phyloP scores from a whole-genome alignment of 345 rosid species.

The Euphorbia tirucalli region DNA sequence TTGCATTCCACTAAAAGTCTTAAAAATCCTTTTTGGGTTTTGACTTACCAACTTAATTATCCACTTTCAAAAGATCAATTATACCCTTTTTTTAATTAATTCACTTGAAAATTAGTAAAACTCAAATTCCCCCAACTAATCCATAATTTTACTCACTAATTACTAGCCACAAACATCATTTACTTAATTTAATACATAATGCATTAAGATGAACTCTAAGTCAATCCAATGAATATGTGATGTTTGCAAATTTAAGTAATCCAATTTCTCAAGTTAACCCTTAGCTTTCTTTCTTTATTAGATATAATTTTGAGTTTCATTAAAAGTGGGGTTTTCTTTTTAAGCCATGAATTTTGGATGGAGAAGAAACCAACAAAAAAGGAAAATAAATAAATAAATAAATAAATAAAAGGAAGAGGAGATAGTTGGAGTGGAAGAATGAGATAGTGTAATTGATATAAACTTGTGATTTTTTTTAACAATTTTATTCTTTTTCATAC shows the following conservation, averaged over 20 bases:
- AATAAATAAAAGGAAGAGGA: no score
- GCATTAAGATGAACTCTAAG: not conserved
- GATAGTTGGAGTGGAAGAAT: conserved; percentile 12
- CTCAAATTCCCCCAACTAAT: no score
- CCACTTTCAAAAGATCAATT: not conserved
- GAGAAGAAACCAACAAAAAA: not conserved
- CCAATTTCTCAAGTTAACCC: conserved; percentile 7
- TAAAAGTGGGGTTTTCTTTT: not conserved
- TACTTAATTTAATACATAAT: not conserved
- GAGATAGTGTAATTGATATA: not conserved
- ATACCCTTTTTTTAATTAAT: not conserved
- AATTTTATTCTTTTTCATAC: no score
- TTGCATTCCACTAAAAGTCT: no score
- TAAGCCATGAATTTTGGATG: not conserved
- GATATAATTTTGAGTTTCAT: not conserved
- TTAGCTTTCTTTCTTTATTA: not conserved
- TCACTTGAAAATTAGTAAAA: no score
- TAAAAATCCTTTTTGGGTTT: not conserved
- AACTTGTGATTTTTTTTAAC: not conserved
- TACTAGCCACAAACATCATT: no score
- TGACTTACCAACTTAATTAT: not conserved
- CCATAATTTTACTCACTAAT: not conserved
- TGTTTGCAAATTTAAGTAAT: conserved; percentile 5
- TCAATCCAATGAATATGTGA: conserved; percentile 9
- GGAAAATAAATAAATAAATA: no score